These are phyloP conservation scores for Scheffersomyces cryptocercus DNA, from an alignment of 1,139 yeast species.

Conservation along the genomic window DNA sequence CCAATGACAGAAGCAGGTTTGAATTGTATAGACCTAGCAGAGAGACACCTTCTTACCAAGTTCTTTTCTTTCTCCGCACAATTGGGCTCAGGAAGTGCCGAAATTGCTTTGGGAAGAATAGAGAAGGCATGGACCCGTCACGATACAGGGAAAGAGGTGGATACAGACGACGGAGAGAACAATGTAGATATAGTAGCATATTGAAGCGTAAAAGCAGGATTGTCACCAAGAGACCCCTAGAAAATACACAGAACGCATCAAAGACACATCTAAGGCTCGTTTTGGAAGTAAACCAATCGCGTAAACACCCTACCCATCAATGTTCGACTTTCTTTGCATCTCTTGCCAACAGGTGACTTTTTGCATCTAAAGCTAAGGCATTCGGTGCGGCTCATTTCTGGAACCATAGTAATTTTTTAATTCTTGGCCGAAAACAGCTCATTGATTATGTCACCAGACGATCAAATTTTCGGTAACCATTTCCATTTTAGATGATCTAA, in stretches of 20 bases:
- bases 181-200: background rate
- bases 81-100: constrained; percentile 27
- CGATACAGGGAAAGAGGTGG: constrained; percentile 19
- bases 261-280: no score
- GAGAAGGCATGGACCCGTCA: constrained; percentile 17
- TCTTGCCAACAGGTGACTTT: no score
- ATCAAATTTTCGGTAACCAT: background rate
- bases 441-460: background rate
- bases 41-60: constrained; percentile 46
- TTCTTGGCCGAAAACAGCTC: no score
- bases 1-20: constrained; percentile 64
- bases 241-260: no score
- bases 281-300: no score
- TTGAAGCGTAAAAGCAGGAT: background rate
- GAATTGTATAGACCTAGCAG: constrained; percentile 47
- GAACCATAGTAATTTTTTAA: no score
- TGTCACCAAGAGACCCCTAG: no score
- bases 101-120: constrained; percentile 17
- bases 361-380: no score
- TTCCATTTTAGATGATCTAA: background rate
- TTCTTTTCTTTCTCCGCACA: constrained; percentile 22
- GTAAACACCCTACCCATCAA: no score
- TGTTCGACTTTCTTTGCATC: no score
- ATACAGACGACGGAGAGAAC: constrained; percentile 12
- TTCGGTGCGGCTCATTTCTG: no score